Conservation (phyloP, 2,329 filamentous ascomycete genomes). For the Aspergillus japonicus region DNA sequence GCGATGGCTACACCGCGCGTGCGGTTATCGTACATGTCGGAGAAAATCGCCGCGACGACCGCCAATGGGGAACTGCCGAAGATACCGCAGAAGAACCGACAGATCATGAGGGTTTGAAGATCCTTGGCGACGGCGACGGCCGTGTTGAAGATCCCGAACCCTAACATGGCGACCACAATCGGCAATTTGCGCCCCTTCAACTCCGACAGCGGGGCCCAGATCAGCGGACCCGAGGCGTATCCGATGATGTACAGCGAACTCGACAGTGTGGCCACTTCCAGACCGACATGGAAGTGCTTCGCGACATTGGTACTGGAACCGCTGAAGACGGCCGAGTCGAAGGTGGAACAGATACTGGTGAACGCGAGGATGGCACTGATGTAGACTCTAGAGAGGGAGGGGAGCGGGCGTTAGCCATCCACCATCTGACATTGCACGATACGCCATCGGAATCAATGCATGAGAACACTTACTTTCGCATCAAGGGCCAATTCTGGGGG, state of each 20-base stretch:
- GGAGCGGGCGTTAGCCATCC: neutral
- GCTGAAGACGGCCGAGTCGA: constrained; percentile 63
- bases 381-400: constrained; percentile 19
- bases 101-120: constrained; percentile 39
- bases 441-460: too few relatives aligned
- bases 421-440: too few relatives aligned
- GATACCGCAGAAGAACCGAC: constrained; percentile 46
- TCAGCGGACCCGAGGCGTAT: constrained; percentile 56
- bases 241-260: constrained; percentile 49
- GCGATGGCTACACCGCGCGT: constrained; percentile 38
- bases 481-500: constrained; percentile 53
- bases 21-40: constrained; percentile 50
- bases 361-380: constrained; percentile 19
- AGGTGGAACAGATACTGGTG: constrained; percentile 42
- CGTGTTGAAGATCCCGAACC: constrained; percentile 45
- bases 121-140: constrained; percentile 42
- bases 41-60: constrained; percentile 43
- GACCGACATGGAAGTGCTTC: constrained; percentile 43
- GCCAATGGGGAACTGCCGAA: constrained; percentile 43
- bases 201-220: constrained; percentile 62
- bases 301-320: constrained; percentile 58
- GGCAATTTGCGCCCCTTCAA: constrained; percentile 56
- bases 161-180: constrained; percentile 44
- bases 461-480: constrained; percentile 43
- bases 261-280: constrained; percentile 43